phyloP scores from a whole-genome alignment of 257 asterid genomes.

The Solanum habrochaites region DNA sequence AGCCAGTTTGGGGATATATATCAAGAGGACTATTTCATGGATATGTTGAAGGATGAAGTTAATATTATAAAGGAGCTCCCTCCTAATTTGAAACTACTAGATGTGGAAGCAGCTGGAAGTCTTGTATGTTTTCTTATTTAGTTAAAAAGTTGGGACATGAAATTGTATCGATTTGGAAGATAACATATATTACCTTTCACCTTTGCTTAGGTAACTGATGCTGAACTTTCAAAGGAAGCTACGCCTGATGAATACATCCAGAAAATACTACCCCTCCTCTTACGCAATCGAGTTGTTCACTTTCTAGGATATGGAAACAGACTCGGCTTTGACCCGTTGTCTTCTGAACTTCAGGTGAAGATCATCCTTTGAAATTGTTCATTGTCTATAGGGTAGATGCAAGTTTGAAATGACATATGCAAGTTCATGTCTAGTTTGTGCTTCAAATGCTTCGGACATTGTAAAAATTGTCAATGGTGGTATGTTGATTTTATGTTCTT shows the following conservation, averaged over 20 bases:
- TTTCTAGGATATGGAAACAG: slow-evolving; percentile 94
- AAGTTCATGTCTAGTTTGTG: neutral
- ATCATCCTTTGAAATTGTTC: neutral
- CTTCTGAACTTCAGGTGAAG: slow-evolving; percentile 66
- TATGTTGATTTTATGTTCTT: neutral
- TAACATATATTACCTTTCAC: neutral
- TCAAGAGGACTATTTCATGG: slow-evolving; percentile 65
- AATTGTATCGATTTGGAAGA: neutral
- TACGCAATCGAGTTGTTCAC: slow-evolving; percentile 63
- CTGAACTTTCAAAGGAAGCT: slow-evolving; percentile 86
- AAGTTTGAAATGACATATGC: neutral
- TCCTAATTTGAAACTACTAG: slow-evolving; percentile 39
- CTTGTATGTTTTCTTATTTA: slow-evolving; percentile 34
- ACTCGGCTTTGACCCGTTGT: slow-evolving; percentile 75
- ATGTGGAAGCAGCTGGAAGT: slow-evolving; percentile 71
- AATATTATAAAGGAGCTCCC: slow-evolving; percentile 70
- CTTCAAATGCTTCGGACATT: neutral
- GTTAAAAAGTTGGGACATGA: neutral
- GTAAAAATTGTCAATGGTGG: neutral
- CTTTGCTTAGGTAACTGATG: slow-evolving; percentile 67
- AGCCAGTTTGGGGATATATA: slow-evolving; percentile 87
- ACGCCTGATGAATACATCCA: slow-evolving; percentile 55
- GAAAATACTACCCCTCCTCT: slow-evolving; percentile 52
- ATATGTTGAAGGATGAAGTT: slow-evolving; percentile 47
- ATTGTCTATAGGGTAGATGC: neutral